Conservation (phyloP, 768 basidiomycete genomes). For the Chalciporus pseudorubinellus region DNA sequence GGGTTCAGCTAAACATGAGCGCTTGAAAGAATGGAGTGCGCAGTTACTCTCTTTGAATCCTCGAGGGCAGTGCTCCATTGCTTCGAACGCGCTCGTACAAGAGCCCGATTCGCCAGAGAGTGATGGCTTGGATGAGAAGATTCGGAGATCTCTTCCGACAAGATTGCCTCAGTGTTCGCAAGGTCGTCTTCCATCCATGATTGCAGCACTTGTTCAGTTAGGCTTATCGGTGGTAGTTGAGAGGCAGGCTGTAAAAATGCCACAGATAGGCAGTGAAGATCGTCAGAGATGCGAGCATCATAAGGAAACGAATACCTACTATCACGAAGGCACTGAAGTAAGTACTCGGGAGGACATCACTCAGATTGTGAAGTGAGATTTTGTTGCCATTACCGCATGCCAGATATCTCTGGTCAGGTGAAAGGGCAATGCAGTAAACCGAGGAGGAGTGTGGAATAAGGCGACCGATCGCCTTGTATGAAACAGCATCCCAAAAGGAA, state of each 20-base stretch:
- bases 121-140: not conserved
- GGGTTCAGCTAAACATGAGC: too few relatives aligned
- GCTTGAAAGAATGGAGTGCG: too few relatives aligned
- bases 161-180: too few relatives aligned
- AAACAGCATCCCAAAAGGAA: not conserved
- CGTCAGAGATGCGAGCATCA: too few relatives aligned
- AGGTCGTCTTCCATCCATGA: conserved; percentile 2
- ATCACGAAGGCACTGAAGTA: not conserved
- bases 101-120: not conserved
- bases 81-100: not conserved
- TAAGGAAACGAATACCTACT: too few relatives aligned
- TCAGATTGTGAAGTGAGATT: not conserved
- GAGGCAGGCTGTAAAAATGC: not conserved
- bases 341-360: not conserved
- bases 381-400: not conserved
- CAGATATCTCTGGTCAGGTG: not conserved
- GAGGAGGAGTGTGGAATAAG: not conserved
- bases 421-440: not conserved
- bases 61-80: too few relatives aligned
- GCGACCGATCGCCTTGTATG: not conserved
- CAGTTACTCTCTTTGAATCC: too few relatives aligned
- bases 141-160: too few relatives aligned
- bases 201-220: not conserved
- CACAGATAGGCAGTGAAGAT: too few relatives aligned
- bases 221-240: not conserved